Base-by-base conservation (phyloP, 805 yeast genomes). In the Ogataea haglerorum region DNA sequence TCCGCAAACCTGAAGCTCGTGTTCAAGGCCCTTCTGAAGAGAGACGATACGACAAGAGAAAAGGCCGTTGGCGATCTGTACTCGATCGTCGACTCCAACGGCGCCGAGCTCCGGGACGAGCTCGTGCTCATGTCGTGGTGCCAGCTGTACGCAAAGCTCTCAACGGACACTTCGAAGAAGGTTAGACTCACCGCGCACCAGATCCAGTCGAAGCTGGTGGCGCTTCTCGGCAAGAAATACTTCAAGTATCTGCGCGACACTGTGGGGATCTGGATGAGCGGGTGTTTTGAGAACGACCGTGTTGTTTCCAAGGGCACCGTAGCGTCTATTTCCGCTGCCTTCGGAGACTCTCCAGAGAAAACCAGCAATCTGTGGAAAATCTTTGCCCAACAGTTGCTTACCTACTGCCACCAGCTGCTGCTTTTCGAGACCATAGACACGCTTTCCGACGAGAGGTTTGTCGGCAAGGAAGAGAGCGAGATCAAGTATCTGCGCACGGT, bases 11-110 rank as follows among this genome's bases (percentile, higher is more conserved):
- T 84, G 41, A 73, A 75, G 30, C 66, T 89, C 9, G 67, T 80
- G n/a, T 83, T 89, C 68, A 89, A 85, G 57, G 77, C 85, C 8
- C 61, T 90, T 36, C 58, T 83, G 58, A 90, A 89, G 61, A 77
- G 84, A 55, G 95, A 89, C 54, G 74, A 82, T 6, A 80, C 78
- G n/a, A 91, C 98, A 0, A 85, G 81, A 55, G 95, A 87, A 51
- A 85, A 82, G 56, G 88, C 93, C 1, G 65, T 88, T 18, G 57
- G 49, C 5, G 95, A 85, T 30, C 56, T 83, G 22, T 52, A 69
- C 3, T 52, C 59, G 3, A 54, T 63, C 22, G 46, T 75, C 3
- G 57, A 53, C 34, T 5, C 52, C 10, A 43, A 57, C 23, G 44
- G 52, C 4, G 44, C 48, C 1, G 52, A 59, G 2, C 36, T 67